These are phyloP conservation scores for Madurella mycetomatis DNA, from an alignment of 2,329 filamentous ascomycete genomes.

Conservation along the genomic window DNA sequence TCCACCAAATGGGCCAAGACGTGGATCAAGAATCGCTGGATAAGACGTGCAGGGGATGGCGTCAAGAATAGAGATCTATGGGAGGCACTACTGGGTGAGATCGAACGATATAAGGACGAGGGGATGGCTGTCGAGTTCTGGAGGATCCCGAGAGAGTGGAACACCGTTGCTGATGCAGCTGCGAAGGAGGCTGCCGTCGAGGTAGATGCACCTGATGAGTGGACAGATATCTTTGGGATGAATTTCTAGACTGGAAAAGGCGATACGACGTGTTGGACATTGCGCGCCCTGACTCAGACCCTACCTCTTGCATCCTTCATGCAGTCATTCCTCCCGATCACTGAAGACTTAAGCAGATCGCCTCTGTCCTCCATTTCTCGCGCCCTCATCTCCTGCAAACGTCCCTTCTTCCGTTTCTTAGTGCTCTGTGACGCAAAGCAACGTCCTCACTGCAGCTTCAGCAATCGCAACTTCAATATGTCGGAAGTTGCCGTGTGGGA, in stretches of 20 bases:
- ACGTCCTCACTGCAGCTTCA: no score
- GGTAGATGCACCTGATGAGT: constrained; percentile 2
- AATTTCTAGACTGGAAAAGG: background rate
- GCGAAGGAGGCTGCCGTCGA: constrained; percentile 32
- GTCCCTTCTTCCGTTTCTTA: no score
- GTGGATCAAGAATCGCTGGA: constrained; percentile 46
- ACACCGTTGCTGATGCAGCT: constrained; percentile 38
- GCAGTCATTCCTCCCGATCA: no score
- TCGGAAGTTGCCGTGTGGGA: no score
- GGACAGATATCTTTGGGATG: background rate
- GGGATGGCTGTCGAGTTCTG: constrained; percentile 43
- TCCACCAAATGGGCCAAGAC: constrained; percentile 38
- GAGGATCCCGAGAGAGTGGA: constrained; percentile 42
- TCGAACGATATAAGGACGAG: constrained; percentile 29
- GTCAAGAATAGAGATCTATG: constrained; percentile 52
- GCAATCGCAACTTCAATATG: no score
- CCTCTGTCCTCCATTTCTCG: no score
- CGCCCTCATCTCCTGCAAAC: no score
- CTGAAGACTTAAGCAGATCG: no score
- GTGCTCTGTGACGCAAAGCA: no score
- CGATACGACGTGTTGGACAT: background rate
- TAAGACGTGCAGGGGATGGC: constrained; percentile 26
- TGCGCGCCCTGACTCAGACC: no score
- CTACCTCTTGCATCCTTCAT: no score
- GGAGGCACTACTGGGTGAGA: constrained; percentile 42